phyloP scores from a whole-genome alignment of 2,329 filamentous ascomycete species.

The Arachnomyces sp. region DNA sequence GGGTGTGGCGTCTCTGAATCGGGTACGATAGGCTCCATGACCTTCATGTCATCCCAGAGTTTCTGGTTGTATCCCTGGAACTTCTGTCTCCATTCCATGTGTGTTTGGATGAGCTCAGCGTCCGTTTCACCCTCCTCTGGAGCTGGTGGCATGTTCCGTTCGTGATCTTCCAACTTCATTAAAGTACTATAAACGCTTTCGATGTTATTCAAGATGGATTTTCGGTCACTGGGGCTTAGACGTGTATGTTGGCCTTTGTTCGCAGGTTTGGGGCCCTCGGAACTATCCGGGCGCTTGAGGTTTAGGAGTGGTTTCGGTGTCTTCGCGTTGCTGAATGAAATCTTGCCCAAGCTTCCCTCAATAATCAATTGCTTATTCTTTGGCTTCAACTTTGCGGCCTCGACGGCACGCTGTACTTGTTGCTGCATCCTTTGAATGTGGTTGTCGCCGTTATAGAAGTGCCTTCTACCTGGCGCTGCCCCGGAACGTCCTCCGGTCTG shows the following conservation, averaged over 20 bases:
- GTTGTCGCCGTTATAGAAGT: slow-evolving; percentile 80
- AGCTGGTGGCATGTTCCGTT: slow-evolving; percentile 66
- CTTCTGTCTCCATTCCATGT: slow-evolving; percentile 70
- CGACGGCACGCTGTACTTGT: slow-evolving; percentile 92
- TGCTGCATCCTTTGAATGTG: slow-evolving; percentile 99
- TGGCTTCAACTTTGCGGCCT: slow-evolving; percentile 92
- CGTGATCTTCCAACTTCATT: slow-evolving; percentile 91
- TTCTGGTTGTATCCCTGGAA: slow-evolving; percentile 64
- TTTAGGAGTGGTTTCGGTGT: slow-evolving; percentile 91
- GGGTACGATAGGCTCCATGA: slow-evolving; percentile 79
- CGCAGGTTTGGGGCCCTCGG: slow-evolving; percentile 47
- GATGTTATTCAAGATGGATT: slow-evolving; percentile 74
- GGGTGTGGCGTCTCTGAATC: slow-evolving; percentile 67
- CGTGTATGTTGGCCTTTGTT: slow-evolving; percentile 36
- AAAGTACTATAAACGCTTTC: slow-evolving; percentile 80
- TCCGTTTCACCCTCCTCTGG: slow-evolving; percentile 46
- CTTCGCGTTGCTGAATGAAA: slow-evolving; percentile 98
- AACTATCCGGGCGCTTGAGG: slow-evolving; percentile 76
- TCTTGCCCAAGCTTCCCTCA: slow-evolving; percentile 92
- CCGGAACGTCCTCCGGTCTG: slow-evolving; percentile 83
- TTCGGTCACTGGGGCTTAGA: slow-evolving; percentile 63
- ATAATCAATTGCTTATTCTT: slow-evolving; percentile 97
- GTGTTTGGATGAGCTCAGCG: slow-evolving; percentile 60
- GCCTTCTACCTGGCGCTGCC: slow-evolving; percentile 55
- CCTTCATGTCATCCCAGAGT: slow-evolving; percentile 80